Evolutionary conservation across 805 yeast genomes (phyloP).

Genomic region (Diddensiella santjacobensis): DNA sequence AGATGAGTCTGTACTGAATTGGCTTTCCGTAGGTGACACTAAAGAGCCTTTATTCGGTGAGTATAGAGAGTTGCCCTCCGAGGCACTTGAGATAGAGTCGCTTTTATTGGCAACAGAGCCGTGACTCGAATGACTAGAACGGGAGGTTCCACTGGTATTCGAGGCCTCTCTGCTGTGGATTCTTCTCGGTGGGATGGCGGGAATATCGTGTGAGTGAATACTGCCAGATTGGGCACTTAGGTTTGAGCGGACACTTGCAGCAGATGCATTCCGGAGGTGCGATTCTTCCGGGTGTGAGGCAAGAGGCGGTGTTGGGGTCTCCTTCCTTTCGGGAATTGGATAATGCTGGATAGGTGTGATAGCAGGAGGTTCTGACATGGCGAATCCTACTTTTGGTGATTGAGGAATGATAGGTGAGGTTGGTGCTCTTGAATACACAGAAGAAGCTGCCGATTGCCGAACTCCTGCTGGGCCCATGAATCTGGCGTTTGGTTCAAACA

Average conservation of each 20-base stretch:
- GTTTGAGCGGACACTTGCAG: neutral
- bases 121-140: neutral
- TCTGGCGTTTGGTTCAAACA: neutral
- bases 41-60: neutral
- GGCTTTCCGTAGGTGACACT: neutral
- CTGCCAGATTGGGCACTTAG: neutral
- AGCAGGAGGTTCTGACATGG: neutral
- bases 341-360: neutral
- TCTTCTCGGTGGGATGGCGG: neutral
- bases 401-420: neutral
- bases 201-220: neutral
- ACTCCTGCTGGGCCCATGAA: neutral
- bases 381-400: neutral
- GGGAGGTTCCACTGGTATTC: neutral
- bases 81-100: neutral
- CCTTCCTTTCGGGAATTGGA: neutral
- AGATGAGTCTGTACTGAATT: neutral
- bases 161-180: neutral
- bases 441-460: slow-evolving; percentile 4
- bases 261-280: neutral
- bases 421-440: slow-evolving; percentile 7
- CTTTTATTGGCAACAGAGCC: neutral
- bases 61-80: neutral
- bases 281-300: neutral
- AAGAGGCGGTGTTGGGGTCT: neutral